These are phyloP conservation scores for Gamsiella multidivaricata DNA, from an alignment of 192 early-diverging fungal genomes.

Conservation along the genomic window DNA sequence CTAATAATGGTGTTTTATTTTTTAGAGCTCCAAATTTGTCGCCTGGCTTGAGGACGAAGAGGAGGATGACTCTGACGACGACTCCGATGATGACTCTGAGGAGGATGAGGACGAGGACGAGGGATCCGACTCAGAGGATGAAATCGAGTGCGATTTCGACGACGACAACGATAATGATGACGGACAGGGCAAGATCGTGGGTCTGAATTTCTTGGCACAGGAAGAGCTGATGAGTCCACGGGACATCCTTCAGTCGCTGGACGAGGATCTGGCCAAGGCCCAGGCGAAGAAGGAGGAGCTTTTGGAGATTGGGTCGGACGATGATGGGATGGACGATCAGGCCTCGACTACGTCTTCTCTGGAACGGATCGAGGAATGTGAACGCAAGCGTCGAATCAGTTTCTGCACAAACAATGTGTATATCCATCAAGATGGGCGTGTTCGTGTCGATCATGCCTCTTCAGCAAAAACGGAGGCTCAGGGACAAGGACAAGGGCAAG, in stretches of 20 bases:
- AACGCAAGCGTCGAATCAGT: constrained; percentile 50
- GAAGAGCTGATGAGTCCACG: constrained; percentile 16
- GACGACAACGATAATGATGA: constrained; percentile 19
- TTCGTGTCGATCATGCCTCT: neutral
- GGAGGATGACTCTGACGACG: constrained; percentile 37
- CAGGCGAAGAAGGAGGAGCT: constrained; percentile 18
- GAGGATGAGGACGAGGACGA: constrained; percentile 12
- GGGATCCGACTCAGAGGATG: constrained; percentile 9
- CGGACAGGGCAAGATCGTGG: constrained; percentile 24
- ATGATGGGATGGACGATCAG: constrained; percentile 25
- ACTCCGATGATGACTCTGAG: constrained; percentile 5
- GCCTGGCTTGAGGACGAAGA: constrained; percentile 50
- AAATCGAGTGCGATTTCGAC: constrained; percentile 10
- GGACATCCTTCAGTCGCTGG: constrained; percentile 17
- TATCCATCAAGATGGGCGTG: constrained; percentile 27
- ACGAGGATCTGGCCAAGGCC: constrained; percentile 20
- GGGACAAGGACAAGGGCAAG: too few relatives aligned
- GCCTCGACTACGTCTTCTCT: constrained; percentile 30
- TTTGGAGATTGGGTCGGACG: constrained; percentile 46
- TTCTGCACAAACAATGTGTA: constrained; percentile 50
- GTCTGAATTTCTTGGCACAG: neutral
- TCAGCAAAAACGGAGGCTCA: neutral
- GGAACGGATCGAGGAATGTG: constrained; percentile 44
- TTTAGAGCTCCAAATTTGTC: constrained; percentile 53
- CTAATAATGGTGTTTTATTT: too few relatives aligned